phyloP scores from a whole-genome alignment of 306 rosid genomes.

The Corylus americana region DNA sequence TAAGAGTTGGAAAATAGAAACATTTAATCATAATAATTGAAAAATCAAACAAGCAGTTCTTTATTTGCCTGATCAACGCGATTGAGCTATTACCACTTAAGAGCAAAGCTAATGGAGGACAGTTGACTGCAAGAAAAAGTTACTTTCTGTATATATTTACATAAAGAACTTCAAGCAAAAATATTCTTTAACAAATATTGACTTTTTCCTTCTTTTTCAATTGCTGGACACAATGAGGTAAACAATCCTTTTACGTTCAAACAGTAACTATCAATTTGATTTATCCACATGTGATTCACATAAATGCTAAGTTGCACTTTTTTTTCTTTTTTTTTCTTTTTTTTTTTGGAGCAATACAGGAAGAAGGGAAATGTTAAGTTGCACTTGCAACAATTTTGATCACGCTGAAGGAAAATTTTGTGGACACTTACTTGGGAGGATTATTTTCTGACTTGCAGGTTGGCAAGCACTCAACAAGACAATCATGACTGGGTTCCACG shows the following conservation, averaged over 20 bases:
- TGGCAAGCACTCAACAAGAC: conserved; percentile 85
- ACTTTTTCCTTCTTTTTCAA: neutral
- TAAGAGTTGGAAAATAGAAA: neutral
- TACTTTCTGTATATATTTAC: neutral
- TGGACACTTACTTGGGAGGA: conserved; percentile 69
- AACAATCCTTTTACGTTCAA: neutral
- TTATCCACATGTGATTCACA: neutral
- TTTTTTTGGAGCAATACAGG: no score
- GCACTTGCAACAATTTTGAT: neutral
- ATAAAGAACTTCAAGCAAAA: neutral
- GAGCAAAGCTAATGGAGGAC: neutral
- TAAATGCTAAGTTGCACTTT: neutral
- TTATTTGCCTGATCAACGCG: neutral
- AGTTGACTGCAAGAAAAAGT: neutral
- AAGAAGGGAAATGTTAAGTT: neutral
- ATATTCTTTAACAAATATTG: neutral
- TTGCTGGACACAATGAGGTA: neutral
- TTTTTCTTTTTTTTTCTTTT: no score
- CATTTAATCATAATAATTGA: neutral
- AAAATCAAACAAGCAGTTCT: neutral
- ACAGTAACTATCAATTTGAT: neutral
- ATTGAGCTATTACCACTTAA: neutral
- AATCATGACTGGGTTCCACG: conserved; percentile 78
- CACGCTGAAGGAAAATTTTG: neutral
- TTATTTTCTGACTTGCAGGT: conserved; percentile 78